Base-by-base conservation (phyloP, 129 eudicot species). In the Ambrosia trifida region DNA sequence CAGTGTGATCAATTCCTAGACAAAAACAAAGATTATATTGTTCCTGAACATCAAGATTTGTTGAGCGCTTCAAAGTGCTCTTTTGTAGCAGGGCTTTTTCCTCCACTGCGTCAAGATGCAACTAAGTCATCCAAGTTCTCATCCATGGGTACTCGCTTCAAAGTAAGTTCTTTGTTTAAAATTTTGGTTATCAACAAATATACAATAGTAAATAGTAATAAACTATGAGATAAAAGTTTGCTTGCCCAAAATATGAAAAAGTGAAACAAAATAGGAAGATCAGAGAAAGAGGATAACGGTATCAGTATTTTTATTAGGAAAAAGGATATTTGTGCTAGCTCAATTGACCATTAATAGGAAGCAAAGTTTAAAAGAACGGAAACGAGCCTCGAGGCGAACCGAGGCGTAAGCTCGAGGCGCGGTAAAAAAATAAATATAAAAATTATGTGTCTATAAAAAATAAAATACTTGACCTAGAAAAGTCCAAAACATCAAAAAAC, bases 21-120 rank as follows among this genome's bases (percentile, higher is more conserved):
- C 79, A 91, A 91, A 80, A 91, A 91, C 91, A 91, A 91, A 79
- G 97, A 91, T 76, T 91, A 91, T 75, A 93, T 91, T 61, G 75
- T 91, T 77, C 91, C 94, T 72, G 97, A 91, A 76, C 97, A 91
- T 76, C 96, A 91, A 28, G 90, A 84, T 13, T 91, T 91, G 66
- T 69, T 91, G 67, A 76, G 72, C 78, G 90, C 88, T 74, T 91
- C 97, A 30, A 72, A 54, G 66, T 86, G 94, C 81, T 81, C 81
- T 66, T 91, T 91, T 77, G 97, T 81, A 63, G 66, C 97, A 3
- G 64, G 87, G 69, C 82, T 91, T 69, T 91, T 91, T 82, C 89
- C 49, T 84, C 90, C 38, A 69, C 85, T 12, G 96, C 58, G 30
- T 17, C 28, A 88, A 69, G 97, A 91, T 44, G 86, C 97, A 70